Evolutionary conservation across 208 protist species (phyloP).

Genomic region (Leishmania aethiopica): DNA sequence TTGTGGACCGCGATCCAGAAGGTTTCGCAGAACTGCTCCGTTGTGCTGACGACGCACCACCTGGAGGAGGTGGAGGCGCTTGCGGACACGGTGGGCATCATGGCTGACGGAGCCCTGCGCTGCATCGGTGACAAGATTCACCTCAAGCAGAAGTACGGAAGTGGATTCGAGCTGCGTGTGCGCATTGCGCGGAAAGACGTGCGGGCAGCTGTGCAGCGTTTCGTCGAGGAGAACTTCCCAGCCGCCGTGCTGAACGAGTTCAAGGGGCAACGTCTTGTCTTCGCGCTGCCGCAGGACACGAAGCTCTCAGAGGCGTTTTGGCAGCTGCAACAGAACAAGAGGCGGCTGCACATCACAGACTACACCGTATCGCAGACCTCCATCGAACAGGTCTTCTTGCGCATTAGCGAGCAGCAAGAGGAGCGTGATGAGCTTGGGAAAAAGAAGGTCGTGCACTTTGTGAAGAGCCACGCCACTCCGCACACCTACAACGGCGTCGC

Average conservation of each 20-base stretch:
- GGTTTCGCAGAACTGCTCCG: slow-evolving; percentile 66
- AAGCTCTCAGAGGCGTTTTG: slow-evolving; percentile 47
- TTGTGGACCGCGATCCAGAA: slow-evolving; percentile 73
- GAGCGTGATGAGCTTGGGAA: slow-evolving; percentile 30
- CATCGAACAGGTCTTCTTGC: slow-evolving; percentile 86
- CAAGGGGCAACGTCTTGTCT: slow-evolving; percentile 50
- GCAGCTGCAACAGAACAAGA: slow-evolving; percentile 39
- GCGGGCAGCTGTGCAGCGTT: slow-evolving; percentile 31
- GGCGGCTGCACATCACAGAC: slow-evolving; percentile 52
- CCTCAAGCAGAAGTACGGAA: slow-evolving; percentile 75
- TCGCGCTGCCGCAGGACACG: slow-evolving; percentile 41
- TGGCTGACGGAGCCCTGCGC: slow-evolving; percentile 74
- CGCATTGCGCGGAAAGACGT: slow-evolving; percentile 33
- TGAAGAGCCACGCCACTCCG: slow-evolving; percentile 30
- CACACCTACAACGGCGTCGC: slow-evolving; percentile 33
- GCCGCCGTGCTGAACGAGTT: slow-evolving; percentile 41
- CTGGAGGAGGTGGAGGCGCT: slow-evolving; percentile 94
- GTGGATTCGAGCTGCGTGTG: slow-evolving; percentile 60
- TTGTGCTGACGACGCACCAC: slow-evolving; percentile 93
- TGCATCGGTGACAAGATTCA: slow-evolving; percentile 80
- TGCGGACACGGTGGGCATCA: slow-evolving; percentile 73
- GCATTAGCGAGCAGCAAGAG: slow-evolving; percentile 63
- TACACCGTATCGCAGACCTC: slow-evolving; percentile 83
- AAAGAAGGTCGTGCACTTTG: slow-evolving; percentile 27
- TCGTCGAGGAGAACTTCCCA: slow-evolving; percentile 43